Evolutionary conservation across 345 rosid species (phyloP).

Genomic region (Eucalyptus paniculata): DNA sequence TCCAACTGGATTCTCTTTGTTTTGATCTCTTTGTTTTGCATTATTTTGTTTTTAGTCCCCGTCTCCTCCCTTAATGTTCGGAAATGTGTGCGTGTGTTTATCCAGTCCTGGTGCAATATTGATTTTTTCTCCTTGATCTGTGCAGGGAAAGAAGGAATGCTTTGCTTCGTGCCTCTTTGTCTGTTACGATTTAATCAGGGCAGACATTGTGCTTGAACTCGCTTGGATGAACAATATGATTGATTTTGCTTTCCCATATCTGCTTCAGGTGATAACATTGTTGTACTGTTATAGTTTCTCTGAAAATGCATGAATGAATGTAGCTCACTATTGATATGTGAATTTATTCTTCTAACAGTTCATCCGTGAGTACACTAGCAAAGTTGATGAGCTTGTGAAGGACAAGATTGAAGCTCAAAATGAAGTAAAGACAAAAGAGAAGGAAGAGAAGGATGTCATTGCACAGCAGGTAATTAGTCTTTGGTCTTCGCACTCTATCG

Average conservation of each 20-base stretch:
- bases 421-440: constrained; percentile 57
- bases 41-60: not conserved
- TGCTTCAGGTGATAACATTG: constrained; percentile 39
- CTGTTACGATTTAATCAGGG: constrained; percentile 73
- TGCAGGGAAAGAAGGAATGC: constrained; percentile 88
- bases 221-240: constrained; percentile 89
- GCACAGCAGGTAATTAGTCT: constrained; percentile 58
- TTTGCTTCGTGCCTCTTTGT: constrained; percentile 93
- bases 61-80: not conserved
- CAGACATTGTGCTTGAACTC: constrained; percentile 79
- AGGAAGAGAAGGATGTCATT: constrained; percentile 69
- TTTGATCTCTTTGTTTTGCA: not conserved
- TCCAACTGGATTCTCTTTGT: not conserved
- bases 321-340: not conserved
- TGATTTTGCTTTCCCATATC: constrained; percentile 85
- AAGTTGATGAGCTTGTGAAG: constrained; percentile 77
- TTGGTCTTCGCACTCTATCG: not conserved
- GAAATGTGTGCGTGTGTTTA: not conserved
- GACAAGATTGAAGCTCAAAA: constrained; percentile 60
- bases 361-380: constrained; percentile 68
- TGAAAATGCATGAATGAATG: not conserved
- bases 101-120: not conserved
- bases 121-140: not conserved
- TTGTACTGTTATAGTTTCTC: not conserved
- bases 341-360: constrained; percentile 23